Conservation (phyloP, 805 yeast species). For the Saccharomycopsis babjevae region DNA sequence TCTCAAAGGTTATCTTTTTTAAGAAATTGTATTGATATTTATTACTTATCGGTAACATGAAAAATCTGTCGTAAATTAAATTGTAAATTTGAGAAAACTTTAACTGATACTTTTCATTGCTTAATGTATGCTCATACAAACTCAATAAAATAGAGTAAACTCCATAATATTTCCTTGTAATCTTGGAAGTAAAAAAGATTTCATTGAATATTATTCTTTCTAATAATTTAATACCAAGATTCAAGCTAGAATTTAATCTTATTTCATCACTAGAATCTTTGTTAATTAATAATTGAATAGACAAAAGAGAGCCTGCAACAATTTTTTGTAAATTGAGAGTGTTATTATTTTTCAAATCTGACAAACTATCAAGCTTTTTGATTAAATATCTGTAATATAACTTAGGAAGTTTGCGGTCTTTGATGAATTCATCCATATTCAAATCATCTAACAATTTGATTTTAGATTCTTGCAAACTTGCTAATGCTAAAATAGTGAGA, state of each 20-base stretch:
- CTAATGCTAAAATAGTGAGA: slow-evolving; percentile 22
- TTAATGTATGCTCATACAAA: slow-evolving; percentile 12
- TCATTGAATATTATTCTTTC: slow-evolving; percentile 6
- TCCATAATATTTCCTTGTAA: slow-evolving; percentile 10
- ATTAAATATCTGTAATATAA: slow-evolving; percentile 5
- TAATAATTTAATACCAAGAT: slow-evolving; percentile 7
- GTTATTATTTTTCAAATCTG: neutral
- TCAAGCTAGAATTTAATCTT: slow-evolving; percentile 11
- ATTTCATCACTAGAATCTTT: neutral
- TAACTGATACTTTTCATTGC: neutral
- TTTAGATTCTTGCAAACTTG: slow-evolving; percentile 19
- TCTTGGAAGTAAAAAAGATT: neutral
- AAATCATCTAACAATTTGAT: slow-evolving; percentile 18
- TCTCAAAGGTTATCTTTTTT: slow-evolving; percentile 13
- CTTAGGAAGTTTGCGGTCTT: slow-evolving; percentile 3
- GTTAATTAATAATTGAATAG: slow-evolving; percentile 9
- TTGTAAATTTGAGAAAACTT: slow-evolving; percentile 7
- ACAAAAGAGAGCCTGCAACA: slow-evolving; percentile 13
- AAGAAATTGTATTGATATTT: slow-evolving; percentile 13
- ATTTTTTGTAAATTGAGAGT: slow-evolving; percentile 5
- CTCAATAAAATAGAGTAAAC: slow-evolving; percentile 8
- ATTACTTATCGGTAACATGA: slow-evolving; percentile 1
- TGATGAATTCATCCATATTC: slow-evolving; percentile 5
- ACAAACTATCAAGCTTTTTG: neutral
- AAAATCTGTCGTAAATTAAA: slow-evolving; percentile 1